Base-by-base conservation (phyloP, 2,329 filamentous ascomycete genomes). In the Clonostachys sp. region DNA sequence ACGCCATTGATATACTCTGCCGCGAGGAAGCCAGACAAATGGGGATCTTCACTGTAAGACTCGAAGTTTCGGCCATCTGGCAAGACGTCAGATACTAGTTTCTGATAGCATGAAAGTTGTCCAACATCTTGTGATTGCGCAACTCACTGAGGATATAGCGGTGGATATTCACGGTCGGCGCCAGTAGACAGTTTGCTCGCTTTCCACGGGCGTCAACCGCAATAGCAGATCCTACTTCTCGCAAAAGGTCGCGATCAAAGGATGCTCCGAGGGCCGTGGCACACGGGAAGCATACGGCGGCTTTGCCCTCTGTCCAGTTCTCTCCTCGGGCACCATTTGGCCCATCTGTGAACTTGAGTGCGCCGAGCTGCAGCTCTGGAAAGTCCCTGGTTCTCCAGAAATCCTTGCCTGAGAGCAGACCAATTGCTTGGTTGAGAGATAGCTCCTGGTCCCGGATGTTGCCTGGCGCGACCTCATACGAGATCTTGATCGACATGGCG, bases 11-110 rank as follows among this genome's bases (percentile, higher is more conserved):
- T 84, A 52, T 88, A 88, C 50, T 86, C 78, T 1, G 85, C 80
- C 13, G 86, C 85, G 50, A 91, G 70, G 51, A 84, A 86, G 34
- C 87, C 87, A 0, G 87, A 88, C 6, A 94, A 73, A 10, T 85
- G 77, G 1, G 89, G 88, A 55, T 94, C 89, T 62, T 94, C 89
- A 14, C 14, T 14, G 36, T 14, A 39, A 14, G 60, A 62, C 51
- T 71, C 67, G 49, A 69, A 69, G 38, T 67, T 66, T 44, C 67
- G 58, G 41, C 66, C 67, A 30, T 9, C 24, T 30, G 8, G 24
- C 1, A 9, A 30, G 24, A 30, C 7, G 8, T 30, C 24, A 9
- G 8, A 30, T 8, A 3, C 9, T 9, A 30, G 24, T 9, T 30
- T 30, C 24, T 30, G 8, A 30, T 30, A 8, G 24, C 24, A 30